Evolutionary conservation across 768 basidiomycete species (phyloP).

Genomic region (Termitomyces sp.): DNA sequence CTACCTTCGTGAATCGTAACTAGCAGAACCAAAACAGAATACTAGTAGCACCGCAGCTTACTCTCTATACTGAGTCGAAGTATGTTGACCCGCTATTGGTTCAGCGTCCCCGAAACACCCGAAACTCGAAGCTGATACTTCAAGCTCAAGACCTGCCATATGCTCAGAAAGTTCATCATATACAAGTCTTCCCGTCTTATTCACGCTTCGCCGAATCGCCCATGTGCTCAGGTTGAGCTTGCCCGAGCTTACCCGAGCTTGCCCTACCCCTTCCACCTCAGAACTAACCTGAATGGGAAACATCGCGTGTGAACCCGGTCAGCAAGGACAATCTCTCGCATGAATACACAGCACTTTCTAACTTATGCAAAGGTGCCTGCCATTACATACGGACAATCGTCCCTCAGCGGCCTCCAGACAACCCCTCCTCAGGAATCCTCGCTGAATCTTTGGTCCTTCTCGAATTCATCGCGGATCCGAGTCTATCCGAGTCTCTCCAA

Average conservation of each 20-base stretch:
- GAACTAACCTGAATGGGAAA: conserved; percentile 73
- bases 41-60: conserved; percentile 11
- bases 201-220: background rate
- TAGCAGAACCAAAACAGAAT: too few relatives aligned
- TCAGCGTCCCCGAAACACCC: background rate
- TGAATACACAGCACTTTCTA: background rate
- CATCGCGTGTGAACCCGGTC: conserved; percentile 60
- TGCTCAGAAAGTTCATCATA: conserved; percentile 38
- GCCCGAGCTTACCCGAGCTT: too few relatives aligned
- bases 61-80: conserved; percentile 2
- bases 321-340: conserved; percentile 46
- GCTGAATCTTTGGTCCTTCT: conserved; percentile 65
- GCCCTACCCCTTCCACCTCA: too few relatives aligned
- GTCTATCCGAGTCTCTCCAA: conserved; percentile 33
- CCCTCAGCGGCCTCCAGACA: conserved; percentile 46
- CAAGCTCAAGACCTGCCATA: conserved; percentile 48
- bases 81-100: background rate
- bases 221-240: background rate
- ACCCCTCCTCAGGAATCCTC: conserved; percentile 60
- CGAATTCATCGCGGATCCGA: conserved; percentile 70
- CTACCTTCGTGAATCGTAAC: too few relatives aligned
- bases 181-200: too few relatives aligned
- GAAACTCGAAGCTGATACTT: background rate
- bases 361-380: conserved; percentile 47
- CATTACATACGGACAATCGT: conserved; percentile 56